Evolutionary conservation across 208 protist genomes (phyloP).

Genomic region (Plasmodiophora brassicae): DNA sequence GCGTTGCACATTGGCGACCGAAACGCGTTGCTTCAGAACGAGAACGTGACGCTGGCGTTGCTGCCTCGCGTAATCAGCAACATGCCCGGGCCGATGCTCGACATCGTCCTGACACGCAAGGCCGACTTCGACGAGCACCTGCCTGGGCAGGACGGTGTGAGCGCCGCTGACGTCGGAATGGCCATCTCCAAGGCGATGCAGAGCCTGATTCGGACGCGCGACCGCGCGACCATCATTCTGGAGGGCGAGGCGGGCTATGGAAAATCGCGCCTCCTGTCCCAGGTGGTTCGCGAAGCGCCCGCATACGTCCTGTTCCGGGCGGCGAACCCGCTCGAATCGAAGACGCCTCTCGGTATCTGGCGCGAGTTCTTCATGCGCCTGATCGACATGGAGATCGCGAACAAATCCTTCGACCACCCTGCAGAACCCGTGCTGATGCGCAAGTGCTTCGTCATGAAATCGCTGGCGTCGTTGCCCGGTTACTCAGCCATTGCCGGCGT

Average conservation of each 20-base stretch:
- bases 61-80: neutral
- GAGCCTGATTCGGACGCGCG: neutral
- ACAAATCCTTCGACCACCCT: neutral
- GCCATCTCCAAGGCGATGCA: neutral
- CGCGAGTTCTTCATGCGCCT: neutral
- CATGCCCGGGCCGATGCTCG: neutral
- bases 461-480: neutral
- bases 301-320: conserved; percentile 14
- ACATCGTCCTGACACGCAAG: neutral
- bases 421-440: neutral
- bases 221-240: neutral
- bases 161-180: neutral
- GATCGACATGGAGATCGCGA: conserved; percentile 24
- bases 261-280: neutral
- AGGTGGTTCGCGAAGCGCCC: conserved; percentile 1
- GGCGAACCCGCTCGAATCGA: neutral
- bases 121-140: neutral
- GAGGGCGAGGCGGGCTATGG: conserved; percentile 5
- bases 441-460: neutral
- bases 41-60: neutral
- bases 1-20: neutral
- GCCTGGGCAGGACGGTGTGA: neutral
- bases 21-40: neutral
- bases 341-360: neutral
- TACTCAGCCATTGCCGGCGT: neutral